Evolutionary conservation across 768 basidiomycete species (phyloP).

Genomic region (Phaffia australis): DNA sequence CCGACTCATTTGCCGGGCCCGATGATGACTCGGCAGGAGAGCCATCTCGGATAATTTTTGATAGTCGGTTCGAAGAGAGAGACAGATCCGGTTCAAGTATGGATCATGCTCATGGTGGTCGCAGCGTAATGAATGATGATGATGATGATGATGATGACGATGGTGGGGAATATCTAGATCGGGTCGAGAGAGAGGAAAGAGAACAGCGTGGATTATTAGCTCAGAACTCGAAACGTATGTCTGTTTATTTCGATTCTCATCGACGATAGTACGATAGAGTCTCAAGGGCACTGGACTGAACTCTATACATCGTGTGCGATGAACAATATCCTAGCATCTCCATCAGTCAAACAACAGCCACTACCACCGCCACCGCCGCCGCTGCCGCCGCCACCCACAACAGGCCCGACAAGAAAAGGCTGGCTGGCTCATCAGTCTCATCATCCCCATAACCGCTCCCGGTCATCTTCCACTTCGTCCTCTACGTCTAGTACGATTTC

Average conservation of each 20-base stretch:
- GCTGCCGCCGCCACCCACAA: background rate
- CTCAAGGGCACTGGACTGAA: background rate
- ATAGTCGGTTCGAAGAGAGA: background rate
- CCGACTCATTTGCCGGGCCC: conserved; percentile 10
- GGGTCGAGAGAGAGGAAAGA: conserved; percentile 16
- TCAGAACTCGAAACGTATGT: too few relatives aligned
- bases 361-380: background rate
- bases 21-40: too few relatives aligned
- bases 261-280: background rate
- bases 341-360: background rate
- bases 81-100: background rate
- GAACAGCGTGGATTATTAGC: background rate
- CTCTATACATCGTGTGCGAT: background rate
- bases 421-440: conserved; percentile 24
- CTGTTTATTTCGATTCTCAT: background rate
- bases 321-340: background rate
- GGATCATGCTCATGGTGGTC: background rate
- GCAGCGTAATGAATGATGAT: background rate
- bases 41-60: too few relatives aligned
- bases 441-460: conserved; percentile 5
- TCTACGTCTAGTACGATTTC: conserved; percentile 15
- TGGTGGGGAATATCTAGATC: conserved; percentile 2
- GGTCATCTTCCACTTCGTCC: conserved; percentile 11
- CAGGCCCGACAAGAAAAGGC: conserved; percentile 1
- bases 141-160: conserved; percentile 5